Evolutionary conservation across 768 basidiomycete genomes (phyloP).

Genomic region (Kwoniella shandongensis): DNA sequence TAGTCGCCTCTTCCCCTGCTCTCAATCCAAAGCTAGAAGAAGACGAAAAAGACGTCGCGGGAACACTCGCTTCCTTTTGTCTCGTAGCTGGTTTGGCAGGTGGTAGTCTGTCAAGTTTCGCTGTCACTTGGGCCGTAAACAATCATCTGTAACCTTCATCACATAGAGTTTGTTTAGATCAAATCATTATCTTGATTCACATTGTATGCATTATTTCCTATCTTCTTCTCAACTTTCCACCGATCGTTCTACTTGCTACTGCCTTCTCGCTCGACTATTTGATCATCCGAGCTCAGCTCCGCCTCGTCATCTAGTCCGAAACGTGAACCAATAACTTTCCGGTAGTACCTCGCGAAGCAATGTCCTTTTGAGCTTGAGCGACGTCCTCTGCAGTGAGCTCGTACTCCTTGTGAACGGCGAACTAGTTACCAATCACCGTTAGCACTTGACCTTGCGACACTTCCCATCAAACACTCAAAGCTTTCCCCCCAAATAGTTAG

Average conservation of each 20-base stretch:
- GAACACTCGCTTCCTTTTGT: slow-evolving; percentile 75
- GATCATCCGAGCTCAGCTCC: too few species aligned
- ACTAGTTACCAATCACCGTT: slow-evolving; percentile 17
- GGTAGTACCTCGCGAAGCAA: slow-evolving; percentile 71
- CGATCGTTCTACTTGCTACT: too few species aligned
- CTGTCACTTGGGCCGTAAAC: slow-evolving; percentile 55
- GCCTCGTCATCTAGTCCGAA: slow-evolving; percentile 20
- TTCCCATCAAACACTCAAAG: too few species aligned
- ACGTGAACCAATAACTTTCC: slow-evolving; percentile 87
- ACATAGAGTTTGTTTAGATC: background rate
- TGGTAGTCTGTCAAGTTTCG: slow-evolving; percentile 80
- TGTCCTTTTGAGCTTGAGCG: slow-evolving; percentile 71
- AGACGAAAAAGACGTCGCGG: slow-evolving; percentile 82
- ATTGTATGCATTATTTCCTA: slow-evolving; percentile 2
- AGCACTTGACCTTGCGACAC: slow-evolving; percentile 2
- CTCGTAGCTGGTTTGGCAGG: slow-evolving; percentile 71
- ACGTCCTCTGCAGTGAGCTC: slow-evolving; percentile 79
- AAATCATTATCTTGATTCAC: background rate
- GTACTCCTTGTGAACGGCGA: slow-evolving; percentile 70
- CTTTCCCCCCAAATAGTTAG: too few species aligned
- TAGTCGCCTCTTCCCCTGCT: slow-evolving; percentile 74
- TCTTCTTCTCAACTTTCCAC: background rate
- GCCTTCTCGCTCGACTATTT: too few species aligned
- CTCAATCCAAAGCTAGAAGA: slow-evolving; percentile 71
- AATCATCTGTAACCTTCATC: background rate